phyloP scores from a whole-genome alignment of 2,329 filamentous ascomycete genomes.

The Eutypa lata region DNA sequence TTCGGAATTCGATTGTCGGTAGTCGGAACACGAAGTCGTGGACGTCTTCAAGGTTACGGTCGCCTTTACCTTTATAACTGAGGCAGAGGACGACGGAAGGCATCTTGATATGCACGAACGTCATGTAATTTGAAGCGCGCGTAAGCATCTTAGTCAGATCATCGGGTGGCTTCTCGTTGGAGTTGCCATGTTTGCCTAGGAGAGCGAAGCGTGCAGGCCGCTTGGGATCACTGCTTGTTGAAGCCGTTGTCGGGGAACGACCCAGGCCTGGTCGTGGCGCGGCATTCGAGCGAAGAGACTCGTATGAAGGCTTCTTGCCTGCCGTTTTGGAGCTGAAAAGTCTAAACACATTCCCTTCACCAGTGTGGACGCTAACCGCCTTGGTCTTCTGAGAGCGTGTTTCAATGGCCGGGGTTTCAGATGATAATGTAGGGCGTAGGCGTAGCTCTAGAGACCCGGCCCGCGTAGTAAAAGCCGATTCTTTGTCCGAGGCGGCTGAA shows the following conservation, averaged over 20 bases:
- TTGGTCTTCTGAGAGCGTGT: slow-evolving; percentile 39
- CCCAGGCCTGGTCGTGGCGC: slow-evolving; percentile 42
- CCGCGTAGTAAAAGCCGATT: slow-evolving; percentile 55
- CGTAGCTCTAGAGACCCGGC: slow-evolving; percentile 77
- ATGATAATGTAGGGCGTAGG: slow-evolving; percentile 76
- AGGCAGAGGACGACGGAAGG: slow-evolving; percentile 93
- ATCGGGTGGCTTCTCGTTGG: slow-evolving; percentile 67
- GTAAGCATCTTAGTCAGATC: slow-evolving; percentile 96
- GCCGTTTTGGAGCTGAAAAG: slow-evolving; percentile 48
- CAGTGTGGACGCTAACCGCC: slow-evolving; percentile 46
- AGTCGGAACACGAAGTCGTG: slow-evolving; percentile 97
- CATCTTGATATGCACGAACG: slow-evolving; percentile 90
- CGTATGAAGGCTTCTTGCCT: slow-evolving; percentile 53
- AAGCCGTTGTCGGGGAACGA: slow-evolving; percentile 43
- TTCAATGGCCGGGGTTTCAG: slow-evolving; percentile 39
- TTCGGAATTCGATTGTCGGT: slow-evolving; percentile 90
- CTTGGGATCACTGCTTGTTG: slow-evolving; percentile 38
- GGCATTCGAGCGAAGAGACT: slow-evolving; percentile 47
- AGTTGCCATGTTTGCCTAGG: slow-evolving; percentile 44
- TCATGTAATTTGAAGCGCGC: slow-evolving; percentile 96
- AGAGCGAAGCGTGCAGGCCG: slow-evolving; percentile 55
- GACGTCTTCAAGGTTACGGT: slow-evolving; percentile 93
- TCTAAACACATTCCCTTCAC: slow-evolving; percentile 47
- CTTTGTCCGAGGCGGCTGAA: slow-evolving; percentile 41
- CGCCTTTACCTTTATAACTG: slow-evolving; percentile 93